A percentile compares a stretch with the other conserved stretches of the same genome.
Conservation (phyloP, 371 early-diverging fungal species). For the Mucor piriformis region DNA sequence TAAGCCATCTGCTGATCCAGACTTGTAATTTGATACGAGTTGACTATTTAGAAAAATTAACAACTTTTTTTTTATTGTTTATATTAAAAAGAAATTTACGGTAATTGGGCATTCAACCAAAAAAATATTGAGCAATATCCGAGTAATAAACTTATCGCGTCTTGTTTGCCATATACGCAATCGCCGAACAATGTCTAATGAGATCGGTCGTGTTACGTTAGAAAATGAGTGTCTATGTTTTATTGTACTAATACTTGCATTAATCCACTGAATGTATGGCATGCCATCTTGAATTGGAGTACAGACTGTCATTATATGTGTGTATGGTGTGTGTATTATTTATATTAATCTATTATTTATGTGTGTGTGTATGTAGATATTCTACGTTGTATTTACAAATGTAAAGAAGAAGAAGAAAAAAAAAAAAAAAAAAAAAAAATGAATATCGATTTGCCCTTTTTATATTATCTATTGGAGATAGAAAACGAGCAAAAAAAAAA, state of each 20-base stretch:
- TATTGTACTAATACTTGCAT: slow-evolving; percentile 25
- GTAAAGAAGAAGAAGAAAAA: not conserved
- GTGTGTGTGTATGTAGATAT: not conserved
- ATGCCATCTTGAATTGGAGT: slow-evolving; percentile 34
- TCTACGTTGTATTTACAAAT: not conserved
- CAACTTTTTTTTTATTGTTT: not conserved
- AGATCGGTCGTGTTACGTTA: not conserved
- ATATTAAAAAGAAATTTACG: slow-evolving; percentile 47
- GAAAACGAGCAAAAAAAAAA: slow-evolving; percentile 6
- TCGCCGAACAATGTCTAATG: slow-evolving; percentile 40
- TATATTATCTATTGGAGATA: slow-evolving; percentile 3
- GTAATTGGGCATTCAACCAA: slow-evolving; percentile 79
- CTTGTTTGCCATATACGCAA: slow-evolving; percentile 51
- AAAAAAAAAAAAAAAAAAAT: slow-evolving; percentile 3
- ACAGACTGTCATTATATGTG: slow-evolving; percentile 29
- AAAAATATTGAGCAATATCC: slow-evolving; percentile 67
- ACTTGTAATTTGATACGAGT: slow-evolving; percentile 59
- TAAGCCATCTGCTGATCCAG: slow-evolving; percentile 55
- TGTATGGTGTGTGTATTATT: not conserved
- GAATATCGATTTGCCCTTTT: slow-evolving; percentile 1
- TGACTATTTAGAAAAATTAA: slow-evolving; percentile 37
- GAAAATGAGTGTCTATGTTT: not conserved
- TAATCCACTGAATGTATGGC: slow-evolving; percentile 37
- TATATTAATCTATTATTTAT: not conserved
- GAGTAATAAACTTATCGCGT: slow-evolving; percentile 37